Percentiles rank a stretch among this genome's conserved stretches.
phyloP scores from a whole-genome alignment of 2,329 filamentous ascomycete genomes.

The Fusarium chlamydosporum region DNA sequence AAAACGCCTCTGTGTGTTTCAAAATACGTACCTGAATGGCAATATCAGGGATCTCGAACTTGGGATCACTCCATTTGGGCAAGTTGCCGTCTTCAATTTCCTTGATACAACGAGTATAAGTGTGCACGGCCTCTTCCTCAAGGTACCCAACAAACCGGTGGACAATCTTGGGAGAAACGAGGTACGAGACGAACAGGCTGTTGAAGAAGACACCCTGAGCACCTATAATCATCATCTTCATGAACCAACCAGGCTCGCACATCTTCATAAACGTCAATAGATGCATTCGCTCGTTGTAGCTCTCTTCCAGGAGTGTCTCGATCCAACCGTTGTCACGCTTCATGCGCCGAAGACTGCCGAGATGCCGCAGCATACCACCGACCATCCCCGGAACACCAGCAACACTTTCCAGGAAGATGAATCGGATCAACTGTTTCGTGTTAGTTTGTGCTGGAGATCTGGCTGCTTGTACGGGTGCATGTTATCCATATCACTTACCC shows the following conservation, averaged over 20 bases:
- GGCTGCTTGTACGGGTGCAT: not conserved
- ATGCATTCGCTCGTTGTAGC: conserved; percentile 95
- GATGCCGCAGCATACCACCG: conserved; percentile 91
- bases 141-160: conserved; percentile 98
- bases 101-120: conserved; percentile 89
- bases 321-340: conserved; percentile 98
- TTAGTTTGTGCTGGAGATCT: conserved; percentile 28
- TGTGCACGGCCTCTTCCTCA: conserved; percentile 96
- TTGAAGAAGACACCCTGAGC: conserved; percentile 99
- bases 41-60: conserved; percentile 86
- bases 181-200: conserved; percentile 88
- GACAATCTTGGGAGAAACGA: conserved; percentile 86
- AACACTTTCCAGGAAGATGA: conserved; percentile 94
- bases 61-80: conserved; percentile 80
- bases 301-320: conserved; percentile 89
- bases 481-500: conserved; percentile 65
- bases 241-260: conserved; percentile 81
- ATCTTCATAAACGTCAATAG: conserved; percentile 94
- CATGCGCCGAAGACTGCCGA: conserved; percentile 85
- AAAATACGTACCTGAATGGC: conserved; percentile 71
- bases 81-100: conserved; percentile 89
- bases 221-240: conserved; percentile 91
- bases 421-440: conserved; percentile 73
- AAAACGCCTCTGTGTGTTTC: not conserved
- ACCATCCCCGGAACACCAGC: conserved; percentile 98